A percentile compares a stretch with the other conserved stretches of the same genome.
phyloP scores from a whole-genome alignment of 2,329 filamentous ascomycete genomes.

The Penicillium sp. region DNA sequence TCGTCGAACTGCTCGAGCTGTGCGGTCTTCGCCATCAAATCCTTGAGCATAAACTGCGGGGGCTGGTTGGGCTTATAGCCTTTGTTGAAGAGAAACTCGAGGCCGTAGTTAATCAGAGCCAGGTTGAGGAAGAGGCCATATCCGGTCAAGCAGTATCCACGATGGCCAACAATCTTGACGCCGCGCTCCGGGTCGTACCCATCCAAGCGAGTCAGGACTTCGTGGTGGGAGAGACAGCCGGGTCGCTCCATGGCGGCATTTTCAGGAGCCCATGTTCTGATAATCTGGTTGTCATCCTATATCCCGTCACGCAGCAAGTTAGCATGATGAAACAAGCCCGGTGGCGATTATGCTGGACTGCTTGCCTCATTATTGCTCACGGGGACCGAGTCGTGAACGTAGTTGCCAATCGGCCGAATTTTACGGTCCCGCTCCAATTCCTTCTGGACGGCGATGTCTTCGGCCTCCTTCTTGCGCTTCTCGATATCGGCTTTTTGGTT shows the following conservation, averaged over 20 bases:
- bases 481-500: conserved; percentile 72
- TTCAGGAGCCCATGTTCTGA: conserved; percentile 76
- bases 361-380: conserved; percentile 72
- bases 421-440: conserved; percentile 69
- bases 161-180: conserved; percentile 88
- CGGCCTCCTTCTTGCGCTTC: conserved; percentile 74
- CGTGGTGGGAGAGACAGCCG: conserved; percentile 82
- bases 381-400: conserved; percentile 84
- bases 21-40: conserved; percentile 96
- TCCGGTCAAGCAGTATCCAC: conserved; percentile 85
- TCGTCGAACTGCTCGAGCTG: conserved; percentile 97
- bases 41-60: conserved; percentile 90
- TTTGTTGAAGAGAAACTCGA: conserved; percentile 77
- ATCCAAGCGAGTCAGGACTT: conserved; percentile 80
- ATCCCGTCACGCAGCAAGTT: not conserved
- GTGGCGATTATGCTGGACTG: not conserved
- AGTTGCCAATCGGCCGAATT: conserved; percentile 79
- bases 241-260: conserved; percentile 69
- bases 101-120: conserved; percentile 89
- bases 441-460: conserved; percentile 71
- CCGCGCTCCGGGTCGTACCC: conserved; percentile 91
- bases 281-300: conserved; percentile 71
- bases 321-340: not conserved
- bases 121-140: conserved; percentile 91
- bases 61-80: conserved; percentile 81